Base-by-base conservation (phyloP, 1,284 basidiomycete species). In the Sporisorium reilianum region DNA sequence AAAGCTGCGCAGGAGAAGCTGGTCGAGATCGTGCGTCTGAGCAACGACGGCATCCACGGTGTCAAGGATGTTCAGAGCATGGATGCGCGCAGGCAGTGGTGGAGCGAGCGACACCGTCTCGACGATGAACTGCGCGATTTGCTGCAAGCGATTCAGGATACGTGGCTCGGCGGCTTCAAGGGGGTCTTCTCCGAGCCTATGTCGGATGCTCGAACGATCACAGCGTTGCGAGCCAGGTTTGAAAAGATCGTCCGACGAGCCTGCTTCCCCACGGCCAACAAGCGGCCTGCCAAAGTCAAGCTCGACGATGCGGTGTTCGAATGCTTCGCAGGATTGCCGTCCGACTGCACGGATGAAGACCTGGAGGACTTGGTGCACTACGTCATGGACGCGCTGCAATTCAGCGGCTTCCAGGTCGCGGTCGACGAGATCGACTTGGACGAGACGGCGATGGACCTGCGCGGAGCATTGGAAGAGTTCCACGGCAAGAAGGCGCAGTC, bases 151-250 rank as follows among this genome's bases (percentile, higher is more conserved):
- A 91, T 99, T 38, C 96, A 99, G 84, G 94, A 93, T 79, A 94
- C 92, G 79, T 99, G 97, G 97, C 88, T 99, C 3, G 96, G 97
- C 1, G 94, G 92, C 23, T 98, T 97, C 89, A 98, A 98, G 48
- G 76, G 76, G 25, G 62, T 80, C 48, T 72, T 80, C 41, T 65
- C 63, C n/a, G 75, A 73, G 42, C 64, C 66, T 0, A 41, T 52
- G 2, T 41, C 52, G 8, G 69, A 69, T 48, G 53, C 40, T 11
- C 55, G 65, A 30, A 64, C 72, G n/a, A 26, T 64, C n/a, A 45
- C 65, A 6, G 56, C 65, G 26, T 45, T 81, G 20, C 66, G 77
- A 23, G 44, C 61, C 0, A 42, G 67, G 5, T 78, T 78, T 34
- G 69, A 77, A 25, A 62, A 68, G 53, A 77, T 77, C 54, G 46